These are phyloP conservation scores for Oehlia diaphana DNA, from an alignment of 192 early-diverging fungal species.

Conservation along the genomic window DNA sequence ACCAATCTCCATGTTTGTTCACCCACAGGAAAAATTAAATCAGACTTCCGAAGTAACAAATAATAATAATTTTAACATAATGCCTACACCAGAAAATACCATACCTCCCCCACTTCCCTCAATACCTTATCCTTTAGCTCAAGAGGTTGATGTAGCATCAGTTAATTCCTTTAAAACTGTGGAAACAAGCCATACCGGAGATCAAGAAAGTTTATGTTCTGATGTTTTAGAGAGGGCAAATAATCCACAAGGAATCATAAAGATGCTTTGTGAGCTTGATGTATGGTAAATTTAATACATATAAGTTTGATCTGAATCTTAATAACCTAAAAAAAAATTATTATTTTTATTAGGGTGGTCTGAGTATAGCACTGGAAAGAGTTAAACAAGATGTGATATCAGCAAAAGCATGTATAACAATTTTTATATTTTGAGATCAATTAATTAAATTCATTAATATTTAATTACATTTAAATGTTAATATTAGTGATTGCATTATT, in stretches of 20 bases:
- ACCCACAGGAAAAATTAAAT: conserved; percentile 34
- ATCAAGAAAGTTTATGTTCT: conserved; percentile 31
- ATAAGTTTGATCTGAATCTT: neutral
- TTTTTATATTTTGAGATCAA: neutral
- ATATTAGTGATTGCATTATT: neutral
- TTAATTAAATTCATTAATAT: conserved; percentile 15
- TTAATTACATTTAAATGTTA: neutral
- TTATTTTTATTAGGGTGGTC: conserved; percentile 55
- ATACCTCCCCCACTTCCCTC: neutral
- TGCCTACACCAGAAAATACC: neutral
- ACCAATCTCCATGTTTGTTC: conserved; percentile 43
- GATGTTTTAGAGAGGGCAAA: conserved; percentile 32
- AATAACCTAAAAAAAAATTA: neutral
- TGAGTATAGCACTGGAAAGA: conserved; percentile 64
- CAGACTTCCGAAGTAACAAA: conserved; percentile 2
- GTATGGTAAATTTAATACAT: conserved; percentile 20
- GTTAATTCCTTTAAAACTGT: conserved; percentile 28
- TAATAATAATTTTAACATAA: conserved; percentile 10
- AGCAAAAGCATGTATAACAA: conserved; percentile 57
- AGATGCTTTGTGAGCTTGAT: conserved; percentile 42
- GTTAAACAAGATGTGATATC: conserved; percentile 66
- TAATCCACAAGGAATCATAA: conserved; percentile 37
- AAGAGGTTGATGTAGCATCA: conserved; percentile 37
- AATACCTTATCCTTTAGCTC: neutral
- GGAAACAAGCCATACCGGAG: conserved; percentile 21